phyloP scores from a whole-genome alignment of 495 filamentous ascomycete genomes.

The Mytilinidion resinicola region DNA sequence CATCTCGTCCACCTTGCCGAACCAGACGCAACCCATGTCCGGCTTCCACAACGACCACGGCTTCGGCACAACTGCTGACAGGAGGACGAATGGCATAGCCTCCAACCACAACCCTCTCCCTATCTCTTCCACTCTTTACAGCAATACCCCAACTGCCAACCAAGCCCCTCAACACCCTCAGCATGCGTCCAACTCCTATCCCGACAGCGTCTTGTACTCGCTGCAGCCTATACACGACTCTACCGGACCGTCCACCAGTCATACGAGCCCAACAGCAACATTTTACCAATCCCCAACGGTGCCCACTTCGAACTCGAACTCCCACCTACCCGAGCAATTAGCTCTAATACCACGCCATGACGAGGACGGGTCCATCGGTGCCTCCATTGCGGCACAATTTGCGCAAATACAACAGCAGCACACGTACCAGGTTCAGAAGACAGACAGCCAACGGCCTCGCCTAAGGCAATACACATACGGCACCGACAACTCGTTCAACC shows the following conservation, averaged over 20 bases:
- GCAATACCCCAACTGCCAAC: neutral
- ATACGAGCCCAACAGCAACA: neutral
- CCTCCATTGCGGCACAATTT: conserved; percentile 19
- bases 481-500: conserved; percentile 20
- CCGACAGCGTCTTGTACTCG: conserved; percentile 7
- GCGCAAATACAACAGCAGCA: neutral
- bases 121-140: too few species aligned
- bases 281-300: conserved; percentile 15
- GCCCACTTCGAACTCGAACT: conserved; percentile 10
- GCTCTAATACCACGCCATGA: conserved; percentile 17
- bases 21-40: conserved; percentile 17
- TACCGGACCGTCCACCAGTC: neutral
- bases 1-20: conserved; percentile 22
- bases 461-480: conserved; percentile 22
- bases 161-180: neutral
- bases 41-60: conserved; percentile 8
- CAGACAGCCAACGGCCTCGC: conserved; percentile 1
- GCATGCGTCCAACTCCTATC: neutral
- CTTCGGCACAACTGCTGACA: conserved; percentile 3
- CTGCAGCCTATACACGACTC: conserved; percentile 5
- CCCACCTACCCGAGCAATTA: conserved; percentile 15
- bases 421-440: neutral
- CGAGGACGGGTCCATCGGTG: conserved; percentile 18
- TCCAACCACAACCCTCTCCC: conserved; percentile 6
- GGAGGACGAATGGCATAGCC: neutral